These are phyloP conservation scores for Pichia cephalocereana DNA, from an alignment of 805 yeast species.

Conservation along the genomic window DNA sequence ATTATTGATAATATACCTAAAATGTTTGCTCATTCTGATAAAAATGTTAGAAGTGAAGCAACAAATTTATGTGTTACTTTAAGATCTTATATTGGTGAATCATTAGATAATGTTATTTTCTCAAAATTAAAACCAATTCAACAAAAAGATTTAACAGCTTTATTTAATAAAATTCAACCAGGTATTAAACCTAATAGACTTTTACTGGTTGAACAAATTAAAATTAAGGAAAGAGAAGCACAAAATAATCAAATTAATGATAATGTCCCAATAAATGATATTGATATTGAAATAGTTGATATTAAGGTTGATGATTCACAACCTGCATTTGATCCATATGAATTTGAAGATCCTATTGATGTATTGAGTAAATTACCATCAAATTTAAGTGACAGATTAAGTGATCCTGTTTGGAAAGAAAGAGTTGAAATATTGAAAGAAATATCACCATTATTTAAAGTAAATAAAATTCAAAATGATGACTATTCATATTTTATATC, in stretches of 20 bases:
- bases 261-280: conserved; percentile 20
- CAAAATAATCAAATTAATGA: neutral
- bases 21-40: conserved; percentile 78
- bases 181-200: conserved; percentile 45
- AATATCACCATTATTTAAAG: conserved; percentile 39
- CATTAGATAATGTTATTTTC: conserved; percentile 50
- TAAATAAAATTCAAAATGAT: conserved; percentile 42
- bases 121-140: conserved; percentile 83
- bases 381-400: conserved; percentile 45
- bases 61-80: conserved; percentile 58
- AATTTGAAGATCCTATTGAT: conserved; percentile 59
- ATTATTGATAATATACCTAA: conserved; percentile 52
- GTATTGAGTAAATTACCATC: conserved; percentile 55
- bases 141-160: conserved; percentile 69
- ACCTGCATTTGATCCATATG: conserved; percentile 50
- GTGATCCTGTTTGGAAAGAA: conserved; percentile 81
- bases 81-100: conserved; percentile 64
- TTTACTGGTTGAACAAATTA: conserved; percentile 34
- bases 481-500: conserved; percentile 63
- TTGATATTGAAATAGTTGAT: conserved; percentile 31
- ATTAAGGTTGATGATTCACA: conserved; percentile 16
- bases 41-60: conserved; percentile 75
- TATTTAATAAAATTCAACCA: conserved; percentile 43
- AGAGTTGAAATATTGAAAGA: conserved; percentile 79
- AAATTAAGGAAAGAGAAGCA: conserved; percentile 9